phyloP scores from a whole-genome alignment of 768 basidiomycete species.

The Pisolithus tinctorius region DNA sequence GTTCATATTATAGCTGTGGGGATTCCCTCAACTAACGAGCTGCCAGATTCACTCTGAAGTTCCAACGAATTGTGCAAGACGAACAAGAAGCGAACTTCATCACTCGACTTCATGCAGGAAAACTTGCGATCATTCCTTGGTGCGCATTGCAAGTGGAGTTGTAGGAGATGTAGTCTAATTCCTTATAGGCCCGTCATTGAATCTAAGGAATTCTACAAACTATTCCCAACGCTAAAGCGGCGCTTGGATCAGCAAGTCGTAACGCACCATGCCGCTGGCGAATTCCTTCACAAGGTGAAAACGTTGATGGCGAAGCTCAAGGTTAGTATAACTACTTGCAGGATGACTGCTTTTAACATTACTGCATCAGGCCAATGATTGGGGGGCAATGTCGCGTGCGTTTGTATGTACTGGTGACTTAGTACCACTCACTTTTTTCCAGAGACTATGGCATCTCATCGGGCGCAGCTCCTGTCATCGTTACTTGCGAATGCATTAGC shows the following conservation, averaged over 20 bases:
- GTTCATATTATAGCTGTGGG: constrained; percentile 7
- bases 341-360: not conserved
- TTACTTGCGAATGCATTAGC: constrained; percentile 39
- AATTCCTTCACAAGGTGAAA: constrained; percentile 48
- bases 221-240: constrained; percentile 39
- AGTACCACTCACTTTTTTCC: not conserved
- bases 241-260: constrained; percentile 37
- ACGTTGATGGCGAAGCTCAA: constrained; percentile 58
- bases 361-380: constrained; percentile 42
- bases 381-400: constrained; percentile 53
- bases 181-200: constrained; percentile 43
- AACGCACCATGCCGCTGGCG: constrained; percentile 41
- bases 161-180: not conserved
- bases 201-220: constrained; percentile 45
- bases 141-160: not conserved
- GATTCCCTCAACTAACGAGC: not conserved
- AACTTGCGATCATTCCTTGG: constrained; percentile 50
- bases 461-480: constrained; percentile 30
- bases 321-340: constrained; percentile 21
- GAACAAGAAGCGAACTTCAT: constrained; percentile 55
- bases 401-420: not conserved
- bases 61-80: constrained; percentile 47
- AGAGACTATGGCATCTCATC: constrained; percentile 40
- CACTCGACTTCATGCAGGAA: constrained; percentile 43
- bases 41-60: constrained; percentile 42